These are phyloP conservation scores for Bisporella sp. DNA, from an alignment of 2,329 filamentous ascomycete species.

Conservation along the genomic window DNA sequence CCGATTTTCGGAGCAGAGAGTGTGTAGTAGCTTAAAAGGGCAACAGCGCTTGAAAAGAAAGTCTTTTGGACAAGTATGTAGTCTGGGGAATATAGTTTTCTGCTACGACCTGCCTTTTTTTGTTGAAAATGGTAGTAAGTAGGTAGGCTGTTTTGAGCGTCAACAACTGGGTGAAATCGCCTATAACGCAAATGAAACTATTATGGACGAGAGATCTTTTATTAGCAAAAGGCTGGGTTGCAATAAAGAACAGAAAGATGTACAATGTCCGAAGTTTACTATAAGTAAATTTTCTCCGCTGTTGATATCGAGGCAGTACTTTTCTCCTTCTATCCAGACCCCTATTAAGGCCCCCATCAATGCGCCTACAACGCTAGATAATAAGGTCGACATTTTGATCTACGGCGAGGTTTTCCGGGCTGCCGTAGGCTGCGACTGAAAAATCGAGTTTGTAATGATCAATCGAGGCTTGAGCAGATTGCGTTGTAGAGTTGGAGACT, in stretches of 20 bases:
- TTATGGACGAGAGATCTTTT: background rate
- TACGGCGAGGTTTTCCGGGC: conserved; percentile 30
- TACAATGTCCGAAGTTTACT: background rate
- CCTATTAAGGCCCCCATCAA: background rate
- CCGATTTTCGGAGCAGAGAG: background rate
- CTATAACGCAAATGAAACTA: background rate
- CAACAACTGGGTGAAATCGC: background rate
- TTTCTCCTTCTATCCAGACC: background rate
- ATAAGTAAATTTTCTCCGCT: background rate
- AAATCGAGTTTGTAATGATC: conserved; percentile 30
- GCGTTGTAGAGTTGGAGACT: conserved; percentile 38
- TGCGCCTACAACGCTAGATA: background rate
- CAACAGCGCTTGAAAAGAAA: background rate
- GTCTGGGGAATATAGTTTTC: background rate
- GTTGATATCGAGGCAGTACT: background rate
- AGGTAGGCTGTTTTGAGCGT: background rate
- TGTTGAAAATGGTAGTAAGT: background rate
- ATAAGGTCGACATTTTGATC: conserved; percentile 41
- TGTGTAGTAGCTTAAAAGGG: conserved; percentile 33
- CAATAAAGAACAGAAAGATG: background rate
- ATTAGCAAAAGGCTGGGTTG: background rate
- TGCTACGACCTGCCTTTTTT: background rate
- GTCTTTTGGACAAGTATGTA: background rate
- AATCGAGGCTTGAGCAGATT: conserved; percentile 35
- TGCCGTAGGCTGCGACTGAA: conserved; percentile 28